Evolutionary conservation across 108 stramenopile species (phyloP).

Genomic region (Nannochloropsis gaditana): DNA sequence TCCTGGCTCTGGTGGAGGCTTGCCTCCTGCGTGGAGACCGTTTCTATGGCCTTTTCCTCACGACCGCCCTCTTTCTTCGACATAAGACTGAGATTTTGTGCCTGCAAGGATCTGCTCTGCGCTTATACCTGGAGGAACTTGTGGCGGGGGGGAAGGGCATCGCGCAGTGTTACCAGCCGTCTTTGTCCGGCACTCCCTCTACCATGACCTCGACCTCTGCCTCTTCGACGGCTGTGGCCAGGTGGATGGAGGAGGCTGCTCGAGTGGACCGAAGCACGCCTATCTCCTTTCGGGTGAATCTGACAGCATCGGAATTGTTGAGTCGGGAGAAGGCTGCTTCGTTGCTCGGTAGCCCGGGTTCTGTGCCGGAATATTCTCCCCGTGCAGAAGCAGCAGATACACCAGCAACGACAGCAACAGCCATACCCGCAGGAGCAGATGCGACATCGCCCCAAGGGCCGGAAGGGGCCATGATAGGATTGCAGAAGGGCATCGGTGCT

Average conservation of each 20-base stretch:
- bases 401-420: not conserved
- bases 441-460: too few relatives aligned
- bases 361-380: too few relatives aligned
- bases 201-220: not conserved
- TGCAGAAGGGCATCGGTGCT: too few relatives aligned
- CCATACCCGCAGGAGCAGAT: not conserved
- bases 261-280: not conserved
- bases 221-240: not conserved
- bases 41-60: slow-evolving; percentile 16
- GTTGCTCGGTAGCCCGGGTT: too few relatives aligned
- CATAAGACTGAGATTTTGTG: not conserved
- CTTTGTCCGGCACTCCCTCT: not conserved
- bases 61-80: not conserved
- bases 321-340: not conserved
- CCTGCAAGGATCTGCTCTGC: not conserved
- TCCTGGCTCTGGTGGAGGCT: not conserved
- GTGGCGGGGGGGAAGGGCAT: not conserved
- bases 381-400: not conserved
- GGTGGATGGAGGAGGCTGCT: not conserved
- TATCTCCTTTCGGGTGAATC: not conserved
- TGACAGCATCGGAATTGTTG: not conserved
- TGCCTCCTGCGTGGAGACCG: slow-evolving; percentile 6
- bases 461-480: too few relatives aligned
- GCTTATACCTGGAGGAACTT: not conserved
- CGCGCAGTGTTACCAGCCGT: not conserved